Evolutionary conservation across 352 stramenopile genomes (phyloP), one percentile per base, ranked within the genome.

Genomic region (Phytophthora megakarya): DNA sequence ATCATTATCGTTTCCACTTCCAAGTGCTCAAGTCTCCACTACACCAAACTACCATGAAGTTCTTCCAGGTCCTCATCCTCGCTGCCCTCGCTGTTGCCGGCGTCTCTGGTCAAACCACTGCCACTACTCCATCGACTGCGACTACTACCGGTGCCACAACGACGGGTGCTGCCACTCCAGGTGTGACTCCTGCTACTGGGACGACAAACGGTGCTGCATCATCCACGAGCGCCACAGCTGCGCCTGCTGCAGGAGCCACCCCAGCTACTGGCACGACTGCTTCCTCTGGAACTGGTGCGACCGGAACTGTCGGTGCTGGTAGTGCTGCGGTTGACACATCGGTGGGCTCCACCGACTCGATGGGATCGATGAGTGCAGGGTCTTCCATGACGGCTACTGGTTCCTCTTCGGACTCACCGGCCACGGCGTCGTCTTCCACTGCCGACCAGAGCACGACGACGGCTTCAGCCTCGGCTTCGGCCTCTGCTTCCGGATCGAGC

Each of bases 81-180:
- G 67, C 67, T 9, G 62, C 67, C 9, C 35, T 75, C 37, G 67
- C 67, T 19, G 28, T 75, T 16, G 62, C 62, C 7, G 51, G 46
- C 15, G 50, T 58, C n/a, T 65, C 22, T 19, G 62, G 46, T n/a
- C 62, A 75, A 39, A 60, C 38, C n/a, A 51, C 46, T 5, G n/a
- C n/a, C n/a, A n/a, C n/a, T n/a, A n/a, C n/a, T n/a, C n/a, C n/a
- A n/a, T n/a, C n/a, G n/a, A n/a, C n/a, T n/a, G 25, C 45, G 4
- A 64, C 61, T 1, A 18, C 37, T 5, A 51, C n/a, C n/a, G n/a
- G n/a, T n/a, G n/a, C n/a, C n/a, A n/a, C n/a, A n/a, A n/a, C n/a
- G n/a, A n/a, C 55, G 0, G 52, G 33, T 6, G 48, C 48, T 12
- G 38, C 44, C 1, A 52, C 48, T 28, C 48, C 56, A 6, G 37